Conservation (phyloP, 345 rosid genomes). For the Euphorbia peplus region DNA sequence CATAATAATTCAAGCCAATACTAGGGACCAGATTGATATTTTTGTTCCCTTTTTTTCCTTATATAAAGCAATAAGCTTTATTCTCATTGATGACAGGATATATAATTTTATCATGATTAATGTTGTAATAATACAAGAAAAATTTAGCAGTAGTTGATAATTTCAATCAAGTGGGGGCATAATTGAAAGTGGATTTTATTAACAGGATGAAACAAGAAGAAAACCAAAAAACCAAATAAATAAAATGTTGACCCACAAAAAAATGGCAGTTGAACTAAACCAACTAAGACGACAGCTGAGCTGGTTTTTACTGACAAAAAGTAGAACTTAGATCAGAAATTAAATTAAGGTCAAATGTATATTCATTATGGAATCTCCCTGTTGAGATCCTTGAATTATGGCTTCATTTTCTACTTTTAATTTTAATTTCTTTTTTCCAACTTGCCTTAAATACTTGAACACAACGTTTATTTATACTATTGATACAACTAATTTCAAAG, state of each 20-base stretch:
- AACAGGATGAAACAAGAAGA: neutral
- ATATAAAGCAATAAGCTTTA: no score
- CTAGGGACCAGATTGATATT: no score
- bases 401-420: neutral
- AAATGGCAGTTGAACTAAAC: slow-evolving; percentile 5
- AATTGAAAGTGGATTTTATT: neutral
- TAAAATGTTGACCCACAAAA: slow-evolving; percentile 8
- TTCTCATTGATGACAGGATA: no score
- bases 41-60: no score
- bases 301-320: neutral
- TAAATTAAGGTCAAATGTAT: neutral
- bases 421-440: neutral
- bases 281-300: neutral
- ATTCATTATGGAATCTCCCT: neutral
- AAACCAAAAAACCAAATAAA: neutral
- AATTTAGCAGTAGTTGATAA: neutral
- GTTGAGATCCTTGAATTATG: neutral
- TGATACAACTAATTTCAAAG: no score
- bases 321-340: neutral
- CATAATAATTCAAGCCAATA: no score
- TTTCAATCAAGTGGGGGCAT: neutral
- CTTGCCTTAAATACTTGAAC: neutral
- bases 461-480: no score
- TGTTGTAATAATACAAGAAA: neutral
- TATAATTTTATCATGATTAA: neutral